Evolutionary conservation across 2,329 filamentous ascomycete species (phyloP).

Genomic region (Erysiphe neolycopersici): DNA sequence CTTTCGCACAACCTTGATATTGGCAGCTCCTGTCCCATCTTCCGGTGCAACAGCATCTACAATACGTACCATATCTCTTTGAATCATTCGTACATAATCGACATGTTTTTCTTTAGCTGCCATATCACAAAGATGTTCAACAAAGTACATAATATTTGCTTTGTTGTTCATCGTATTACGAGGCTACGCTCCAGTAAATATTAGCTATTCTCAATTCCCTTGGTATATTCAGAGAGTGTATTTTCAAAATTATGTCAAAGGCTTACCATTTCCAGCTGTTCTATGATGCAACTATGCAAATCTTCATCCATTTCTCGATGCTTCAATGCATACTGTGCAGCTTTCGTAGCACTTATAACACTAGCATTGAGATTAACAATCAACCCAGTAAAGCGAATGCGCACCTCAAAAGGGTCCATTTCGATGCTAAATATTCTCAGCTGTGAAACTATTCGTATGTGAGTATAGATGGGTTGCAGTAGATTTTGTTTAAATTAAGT

Average conservation of each 20-base stretch:
- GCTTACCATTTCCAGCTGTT: conserved; percentile 63
- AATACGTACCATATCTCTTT: conserved; percentile 71
- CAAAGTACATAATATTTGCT: conserved; percentile 98
- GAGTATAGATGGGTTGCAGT: too few relatives aligned
- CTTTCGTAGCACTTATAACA: conserved; percentile 69
- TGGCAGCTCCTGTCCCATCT: conserved; percentile 68
- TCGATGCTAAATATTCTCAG: not conserved
- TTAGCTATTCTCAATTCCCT: not conserved
- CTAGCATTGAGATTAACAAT: conserved; percentile 80
- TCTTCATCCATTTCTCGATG: conserved; percentile 92
- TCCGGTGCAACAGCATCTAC: conserved; percentile 79
- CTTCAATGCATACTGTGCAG: conserved; percentile 81
- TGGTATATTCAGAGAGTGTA: not conserved
- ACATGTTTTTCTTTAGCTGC: conserved; percentile 34
- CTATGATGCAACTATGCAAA: conserved; percentile 85
- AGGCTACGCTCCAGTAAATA: conserved; percentile 15
- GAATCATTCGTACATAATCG: conserved; percentile 81
- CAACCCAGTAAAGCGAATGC: conserved; percentile 82
- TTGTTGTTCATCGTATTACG: conserved; percentile 78
- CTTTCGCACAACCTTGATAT: conserved; percentile 73
- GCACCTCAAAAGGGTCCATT: conserved; percentile 75
- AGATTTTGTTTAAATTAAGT: too few relatives aligned
- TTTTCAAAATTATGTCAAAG: too few relatives aligned
- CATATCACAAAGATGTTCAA: conserved; percentile 71
- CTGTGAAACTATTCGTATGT: not conserved